Evolutionary conservation across 257 asterid species (phyloP), one percentile per base, ranked within the genome.

Genomic region (Mentha longifolia): DNA sequence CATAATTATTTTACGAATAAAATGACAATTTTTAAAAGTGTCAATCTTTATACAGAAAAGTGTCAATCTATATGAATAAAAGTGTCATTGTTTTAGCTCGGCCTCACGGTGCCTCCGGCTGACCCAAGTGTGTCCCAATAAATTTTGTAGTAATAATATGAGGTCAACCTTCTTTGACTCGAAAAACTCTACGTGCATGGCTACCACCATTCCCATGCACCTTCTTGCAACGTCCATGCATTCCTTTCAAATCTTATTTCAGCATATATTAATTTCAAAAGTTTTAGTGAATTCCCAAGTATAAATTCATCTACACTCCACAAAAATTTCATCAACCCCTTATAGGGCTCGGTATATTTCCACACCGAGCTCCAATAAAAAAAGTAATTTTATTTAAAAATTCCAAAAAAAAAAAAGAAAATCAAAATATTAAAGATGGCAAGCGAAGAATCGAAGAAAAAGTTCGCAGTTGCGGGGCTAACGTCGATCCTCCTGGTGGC

Each of bases 401-500:
- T 12, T 16, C 12, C 20, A 22, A 3, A 55, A 22, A 20, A 5
- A 20, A 55, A 31, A 11, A 16, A 0, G 30, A 0, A 10, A 30
- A 17, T 12, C 4, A 12, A 7, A 49, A 47, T 9, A 51, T 51
- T 17, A 17, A 57, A n/a, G 56, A 63, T 72, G 70, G 15, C 70
- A 0, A 56, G 76, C 60, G 52, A 65, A 1, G 68, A 25, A 45
- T 8, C 22, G n/a, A 74, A 72, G 16, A 81, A 79, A 64, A 90
- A 85, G 67, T 5, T 75, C 0, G 78, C 79, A 6, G 55, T 85
- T 3, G 81, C 80, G 8, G 84, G 91, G 45, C 50, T 88, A 2
- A 83, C 87, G 68, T 74, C 95, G 55, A 71, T 84, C 61, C 86
- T 90, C 41, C 57, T 90, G 14, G 92, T 87, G 59, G 96, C 88